Evolutionary conservation across 2,329 filamentous ascomycete genomes (phyloP).

Genomic region (Massarina eburnea): DNA sequence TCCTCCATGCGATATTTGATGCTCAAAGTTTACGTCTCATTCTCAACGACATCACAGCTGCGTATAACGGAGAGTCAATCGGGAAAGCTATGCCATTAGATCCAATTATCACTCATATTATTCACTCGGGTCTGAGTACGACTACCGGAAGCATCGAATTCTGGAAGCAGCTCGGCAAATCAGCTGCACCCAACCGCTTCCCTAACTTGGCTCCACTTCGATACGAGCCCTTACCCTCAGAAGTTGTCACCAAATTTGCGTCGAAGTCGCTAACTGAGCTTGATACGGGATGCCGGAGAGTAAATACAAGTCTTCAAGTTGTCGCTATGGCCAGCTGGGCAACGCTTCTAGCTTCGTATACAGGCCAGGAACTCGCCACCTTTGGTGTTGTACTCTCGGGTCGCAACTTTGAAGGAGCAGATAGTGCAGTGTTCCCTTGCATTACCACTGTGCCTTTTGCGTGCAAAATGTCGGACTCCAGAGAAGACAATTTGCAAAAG

Average conservation of each 20-base stretch:
- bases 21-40: conserved; percentile 71
- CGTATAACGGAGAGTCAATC: conserved; percentile 38
- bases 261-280: conserved; percentile 50
- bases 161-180: conserved; percentile 62
- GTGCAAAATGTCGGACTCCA: conserved; percentile 57
- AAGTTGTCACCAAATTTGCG: conserved; percentile 43
- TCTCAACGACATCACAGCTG: conserved; percentile 58
- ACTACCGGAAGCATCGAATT: conserved; percentile 50
- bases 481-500: conserved; percentile 58
- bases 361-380: conserved; percentile 71
- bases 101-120: conserved; percentile 48
- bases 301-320: conserved; percentile 74
- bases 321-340: conserved; percentile 78
- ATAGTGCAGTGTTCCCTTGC: conserved; percentile 70
- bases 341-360: conserved; percentile 71
- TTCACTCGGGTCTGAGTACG: conserved; percentile 40
- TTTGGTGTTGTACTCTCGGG: conserved; percentile 84
- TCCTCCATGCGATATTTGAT: conserved; percentile 87
- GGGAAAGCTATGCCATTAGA: conserved; percentile 41
- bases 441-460: conserved; percentile 78
- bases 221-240: conserved; percentile 36
- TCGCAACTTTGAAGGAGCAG: conserved; percentile 62
- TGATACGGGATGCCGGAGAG: conserved; percentile 56
- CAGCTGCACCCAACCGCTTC: conserved; percentile 67
- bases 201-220: conserved; percentile 71